Conservation (phyloP, 2,329 filamentous ascomycete genomes). For the Colletotrichum ledebouriae region DNA sequence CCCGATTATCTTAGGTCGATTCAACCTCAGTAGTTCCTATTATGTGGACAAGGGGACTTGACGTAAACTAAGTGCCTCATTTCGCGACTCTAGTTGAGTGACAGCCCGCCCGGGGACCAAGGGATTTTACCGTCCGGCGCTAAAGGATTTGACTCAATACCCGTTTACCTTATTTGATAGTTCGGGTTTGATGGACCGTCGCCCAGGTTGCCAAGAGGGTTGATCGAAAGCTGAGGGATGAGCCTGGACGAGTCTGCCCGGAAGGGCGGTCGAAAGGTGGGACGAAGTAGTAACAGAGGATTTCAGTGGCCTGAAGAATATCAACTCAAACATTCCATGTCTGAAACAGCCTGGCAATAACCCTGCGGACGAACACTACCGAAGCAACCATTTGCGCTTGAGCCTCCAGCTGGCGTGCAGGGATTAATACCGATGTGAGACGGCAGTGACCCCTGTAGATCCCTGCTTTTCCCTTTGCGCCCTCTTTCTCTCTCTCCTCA, state of each 20-base stretch:
- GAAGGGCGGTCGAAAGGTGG: conserved; percentile 28
- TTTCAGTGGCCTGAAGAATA: conserved; percentile 38
- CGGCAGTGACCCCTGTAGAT: conserved; percentile 31
- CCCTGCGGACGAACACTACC: conserved; percentile 30
- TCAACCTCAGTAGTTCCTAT: no score
- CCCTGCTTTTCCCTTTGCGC: conserved; percentile 13
- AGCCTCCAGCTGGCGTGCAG: conserved; percentile 40
- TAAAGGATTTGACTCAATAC: conserved; percentile 3
- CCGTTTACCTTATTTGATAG: conserved; percentile 17
- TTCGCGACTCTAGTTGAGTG: no score
- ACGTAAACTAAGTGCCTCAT: no score
- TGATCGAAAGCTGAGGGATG: conserved; percentile 18
- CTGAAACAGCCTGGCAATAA: conserved; percentile 32
- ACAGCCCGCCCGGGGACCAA: not conserved
- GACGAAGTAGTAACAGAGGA: conserved; percentile 26
- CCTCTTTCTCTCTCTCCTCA: not conserved
- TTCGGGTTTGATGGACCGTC: not conserved
- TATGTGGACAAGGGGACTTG: no score
- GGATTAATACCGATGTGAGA: conserved; percentile 41
- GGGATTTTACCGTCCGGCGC: not conserved
- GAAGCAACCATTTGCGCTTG: conserved; percentile 30
- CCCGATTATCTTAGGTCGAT: no score
- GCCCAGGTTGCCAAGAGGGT: conserved; percentile 7
- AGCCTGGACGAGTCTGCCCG: not conserved
- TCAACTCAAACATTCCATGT: conserved; percentile 39